These are phyloP conservation scores for Monilinia polystroma DNA, from an alignment of 2,329 filamentous ascomycete genomes.

Conservation along the genomic window DNA sequence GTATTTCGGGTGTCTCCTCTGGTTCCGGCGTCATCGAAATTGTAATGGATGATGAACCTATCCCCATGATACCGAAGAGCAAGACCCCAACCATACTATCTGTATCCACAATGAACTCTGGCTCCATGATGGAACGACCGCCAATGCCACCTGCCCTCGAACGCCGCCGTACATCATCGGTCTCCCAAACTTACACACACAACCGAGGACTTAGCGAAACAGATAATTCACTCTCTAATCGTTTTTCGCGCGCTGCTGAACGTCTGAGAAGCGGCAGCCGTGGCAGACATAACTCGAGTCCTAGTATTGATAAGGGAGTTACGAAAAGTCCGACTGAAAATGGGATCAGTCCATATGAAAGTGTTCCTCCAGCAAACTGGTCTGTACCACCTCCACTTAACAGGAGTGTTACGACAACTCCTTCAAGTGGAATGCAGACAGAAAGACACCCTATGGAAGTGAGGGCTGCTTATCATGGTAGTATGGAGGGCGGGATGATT, in stretches of 20 bases:
- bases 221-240: slow-evolving; percentile 53
- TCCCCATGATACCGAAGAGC: slow-evolving; percentile 17
- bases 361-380: slow-evolving; percentile 33
- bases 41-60: slow-evolving; percentile 53
- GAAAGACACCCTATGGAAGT: slow-evolving; percentile 40
- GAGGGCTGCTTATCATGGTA: slow-evolving; percentile 34
- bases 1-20: slow-evolving; percentile 42
- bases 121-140: slow-evolving; percentile 26
- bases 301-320: slow-evolving; percentile 28
- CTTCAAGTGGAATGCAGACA: slow-evolving; percentile 22
- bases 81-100: slow-evolving; percentile 16
- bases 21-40: slow-evolving; percentile 63
- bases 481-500: slow-evolving; percentile 41
- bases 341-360: slow-evolving; percentile 39
- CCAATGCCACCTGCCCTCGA: slow-evolving; percentile 45
- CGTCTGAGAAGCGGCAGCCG: slow-evolving; percentile 60
- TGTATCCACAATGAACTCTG: neutral
- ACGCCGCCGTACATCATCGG: slow-evolving; percentile 30
- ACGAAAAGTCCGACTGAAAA: slow-evolving; percentile 34
- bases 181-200: slow-evolving; percentile 43
- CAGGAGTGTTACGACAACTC: slow-evolving; percentile 23
- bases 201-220: slow-evolving; percentile 56
- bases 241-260: slow-evolving; percentile 58
- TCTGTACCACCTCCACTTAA: slow-evolving; percentile 21
- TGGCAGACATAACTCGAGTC: slow-evolving; percentile 45